Evolutionary conservation across 2,329 filamentous ascomycete genomes (phyloP).

Genomic region (Lasiodiplodia citricola): DNA sequence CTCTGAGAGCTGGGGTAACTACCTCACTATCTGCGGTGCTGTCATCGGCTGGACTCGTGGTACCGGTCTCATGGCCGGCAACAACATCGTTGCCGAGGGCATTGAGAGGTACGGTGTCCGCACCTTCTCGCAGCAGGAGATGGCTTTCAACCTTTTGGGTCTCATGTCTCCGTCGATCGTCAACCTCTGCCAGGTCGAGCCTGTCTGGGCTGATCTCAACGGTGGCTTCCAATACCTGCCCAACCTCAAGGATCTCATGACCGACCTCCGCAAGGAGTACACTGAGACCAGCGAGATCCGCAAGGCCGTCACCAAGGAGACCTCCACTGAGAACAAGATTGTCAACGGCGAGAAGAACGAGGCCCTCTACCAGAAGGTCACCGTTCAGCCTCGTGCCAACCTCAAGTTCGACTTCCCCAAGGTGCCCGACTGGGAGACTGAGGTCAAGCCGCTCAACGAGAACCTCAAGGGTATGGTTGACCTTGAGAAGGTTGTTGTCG

Average conservation of each 20-base stretch:
- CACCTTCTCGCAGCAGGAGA: conserved; percentile 98
- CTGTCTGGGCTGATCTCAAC: conserved; percentile 96
- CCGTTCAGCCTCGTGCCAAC: conserved; percentile 91
- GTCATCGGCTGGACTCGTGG: conserved; percentile 99
- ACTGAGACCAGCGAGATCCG: conserved; percentile 95
- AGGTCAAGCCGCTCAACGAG: conserved; percentile 86
- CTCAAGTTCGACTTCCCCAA: conserved; percentile 96
- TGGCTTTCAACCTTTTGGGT: conserved; percentile 98
- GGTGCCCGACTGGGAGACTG: conserved; percentile 88
- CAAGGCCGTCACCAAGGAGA: conserved; percentile 93
- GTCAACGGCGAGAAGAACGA: conserved; percentile 94
- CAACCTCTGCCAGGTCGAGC: conserved; percentile 93
- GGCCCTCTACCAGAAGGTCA: conserved; percentile 91
- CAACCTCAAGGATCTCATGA: conserved; percentile 94
- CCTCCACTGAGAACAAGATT: conserved; percentile 93
- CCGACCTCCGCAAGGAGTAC: conserved; percentile 88
- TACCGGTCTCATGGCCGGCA: conserved; percentile 95
- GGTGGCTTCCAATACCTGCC: conserved; percentile 97
- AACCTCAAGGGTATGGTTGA: conserved; percentile 98
- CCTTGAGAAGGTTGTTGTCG: conserved; percentile 95
- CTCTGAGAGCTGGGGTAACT: conserved; percentile 96
- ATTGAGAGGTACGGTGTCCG: conserved; percentile 96
- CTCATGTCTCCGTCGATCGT: conserved; percentile 94
- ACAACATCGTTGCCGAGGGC: conserved; percentile 96
- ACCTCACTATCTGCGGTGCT: conserved; percentile 96